Percentiles rank a stretch among this genome's conserved stretches.
These are phyloP conservation scores for Plectosphaerella plurivora DNA, from an alignment of 2,329 filamentous ascomycete species.

Conservation along the genomic window DNA sequence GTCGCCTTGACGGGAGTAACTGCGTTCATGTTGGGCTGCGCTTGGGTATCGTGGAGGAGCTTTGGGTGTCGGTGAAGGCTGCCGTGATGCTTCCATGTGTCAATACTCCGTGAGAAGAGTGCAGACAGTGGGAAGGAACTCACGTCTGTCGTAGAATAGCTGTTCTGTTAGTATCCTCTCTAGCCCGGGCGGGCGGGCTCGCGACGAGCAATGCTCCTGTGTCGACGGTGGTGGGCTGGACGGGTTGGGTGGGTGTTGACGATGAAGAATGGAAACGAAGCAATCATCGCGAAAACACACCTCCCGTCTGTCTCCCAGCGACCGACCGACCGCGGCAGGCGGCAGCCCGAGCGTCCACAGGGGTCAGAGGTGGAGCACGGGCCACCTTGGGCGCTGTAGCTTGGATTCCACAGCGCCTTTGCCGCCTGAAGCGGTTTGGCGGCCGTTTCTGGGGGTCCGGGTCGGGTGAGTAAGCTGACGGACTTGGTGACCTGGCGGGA, in stretches of 20 bases:
- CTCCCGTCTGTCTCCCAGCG: neutral
- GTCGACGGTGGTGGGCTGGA: conserved; percentile 1
- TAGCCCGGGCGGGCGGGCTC: conserved; percentile 1
- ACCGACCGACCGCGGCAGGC: neutral
- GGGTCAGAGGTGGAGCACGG: neutral
- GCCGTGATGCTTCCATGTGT: neutral
- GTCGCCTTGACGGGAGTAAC: conserved; percentile 38
- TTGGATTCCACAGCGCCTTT: no score
- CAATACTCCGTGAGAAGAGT: neutral
- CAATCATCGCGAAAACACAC: conserved; percentile 7
- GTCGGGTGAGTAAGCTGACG: neutral
- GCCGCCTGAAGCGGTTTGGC: no score
- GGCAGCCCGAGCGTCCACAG: neutral
- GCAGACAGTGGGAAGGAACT: neutral
- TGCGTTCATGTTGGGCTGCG: neutral
- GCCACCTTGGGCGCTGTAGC: neutral
- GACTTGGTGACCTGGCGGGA: neutral
- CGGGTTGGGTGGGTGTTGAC: conserved; percentile 13
- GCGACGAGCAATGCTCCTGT: neutral
- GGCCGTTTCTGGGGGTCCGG: no score
- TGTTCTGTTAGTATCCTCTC: conserved; percentile 2
- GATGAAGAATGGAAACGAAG: conserved; percentile 11
- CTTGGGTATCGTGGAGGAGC: neutral
- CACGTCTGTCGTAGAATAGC: neutral
- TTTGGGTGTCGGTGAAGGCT: neutral